Conservation (phyloP, 1,284 basidiomycete species). For the Omphalotus olearius region DNA sequence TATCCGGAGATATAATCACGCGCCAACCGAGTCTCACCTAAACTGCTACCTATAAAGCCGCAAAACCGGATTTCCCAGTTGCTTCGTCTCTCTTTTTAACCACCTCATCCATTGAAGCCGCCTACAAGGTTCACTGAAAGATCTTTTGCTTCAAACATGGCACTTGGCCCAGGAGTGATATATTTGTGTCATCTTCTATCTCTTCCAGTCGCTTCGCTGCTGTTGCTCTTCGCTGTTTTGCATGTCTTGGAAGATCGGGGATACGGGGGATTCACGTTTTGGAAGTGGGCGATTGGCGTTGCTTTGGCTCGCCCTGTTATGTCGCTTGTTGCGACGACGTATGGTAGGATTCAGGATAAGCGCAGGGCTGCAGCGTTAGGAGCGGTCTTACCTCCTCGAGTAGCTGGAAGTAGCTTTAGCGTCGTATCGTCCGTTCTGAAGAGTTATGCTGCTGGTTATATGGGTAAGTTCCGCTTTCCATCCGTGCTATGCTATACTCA, state of each 20-base stretch:
- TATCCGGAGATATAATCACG: no score
- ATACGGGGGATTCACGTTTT: background rate
- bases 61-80: no score
- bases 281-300: background rate
- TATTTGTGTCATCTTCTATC: background rate
- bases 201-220: background rate
- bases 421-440: constrained; percentile 3
- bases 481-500: background rate
- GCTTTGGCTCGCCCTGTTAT: background rate
- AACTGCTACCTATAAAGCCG: no score
- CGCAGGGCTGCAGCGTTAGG: constrained; percentile 5
- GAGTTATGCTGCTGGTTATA: constrained; percentile 6
- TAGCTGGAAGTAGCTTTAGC: constrained; percentile 3
- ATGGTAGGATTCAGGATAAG: background rate
- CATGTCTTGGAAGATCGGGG: background rate
- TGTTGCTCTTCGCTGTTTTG: background rate
- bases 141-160: no score
- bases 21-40: no score
- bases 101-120: no score
- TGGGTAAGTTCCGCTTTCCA: background rate
- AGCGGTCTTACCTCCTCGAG: constrained; percentile 4
- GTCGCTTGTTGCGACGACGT: background rate
- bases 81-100: no score
- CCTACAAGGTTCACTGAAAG: no score
- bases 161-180: constrained; percentile 1